These are phyloP conservation scores for Pythium scleroteichum DNA, from an alignment of 352 stramenopile species.

Conservation along the genomic window DNA sequence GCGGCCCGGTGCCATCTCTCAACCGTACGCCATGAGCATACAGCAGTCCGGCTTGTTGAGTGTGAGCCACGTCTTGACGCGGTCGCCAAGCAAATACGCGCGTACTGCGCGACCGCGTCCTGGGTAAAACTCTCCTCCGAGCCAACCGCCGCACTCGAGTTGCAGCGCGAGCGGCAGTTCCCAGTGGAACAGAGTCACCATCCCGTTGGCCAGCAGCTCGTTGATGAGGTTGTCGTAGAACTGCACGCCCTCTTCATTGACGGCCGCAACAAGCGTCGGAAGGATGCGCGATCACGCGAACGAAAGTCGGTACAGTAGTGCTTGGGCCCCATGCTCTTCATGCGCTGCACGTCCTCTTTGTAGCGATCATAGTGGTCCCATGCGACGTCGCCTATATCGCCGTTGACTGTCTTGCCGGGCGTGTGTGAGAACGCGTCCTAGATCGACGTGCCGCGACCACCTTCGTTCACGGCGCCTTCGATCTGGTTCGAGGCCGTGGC, in stretches of 20 bases:
- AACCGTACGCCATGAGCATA: slow-evolving; percentile 38
- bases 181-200: slow-evolving; percentile 96
- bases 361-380: slow-evolving; percentile 93
- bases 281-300: slow-evolving; percentile 93
- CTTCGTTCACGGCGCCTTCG: slow-evolving; percentile 84
- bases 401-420: slow-evolving; percentile 25
- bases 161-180: slow-evolving; percentile 88
- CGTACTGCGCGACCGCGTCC: slow-evolving; percentile 78
- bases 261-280: slow-evolving; percentile 31
- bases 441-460: slow-evolving; percentile 81
- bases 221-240: slow-evolving; percentile 95
- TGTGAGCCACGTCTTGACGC: slow-evolving; percentile 86
- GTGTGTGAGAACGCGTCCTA: slow-evolving; percentile 61
- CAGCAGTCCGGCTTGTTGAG: slow-evolving; percentile 92
- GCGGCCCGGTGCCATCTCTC: slow-evolving; percentile 44
- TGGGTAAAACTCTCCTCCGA: slow-evolving; percentile 59
- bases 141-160: slow-evolving; percentile 66
- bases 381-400: slow-evolving; percentile 69
- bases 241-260: slow-evolving; percentile 81
- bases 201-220: slow-evolving; percentile 60
- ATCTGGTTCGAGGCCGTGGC: slow-evolving; percentile 93
- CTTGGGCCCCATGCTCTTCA: slow-evolving; percentile 88
- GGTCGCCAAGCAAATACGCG: slow-evolving; percentile 85
- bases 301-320: slow-evolving; percentile 94
- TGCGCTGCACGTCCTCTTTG: slow-evolving; percentile 89